phyloP scores from a whole-genome alignment of 495 filamentous ascomycete species.

The Trichoderma virens region DNA sequence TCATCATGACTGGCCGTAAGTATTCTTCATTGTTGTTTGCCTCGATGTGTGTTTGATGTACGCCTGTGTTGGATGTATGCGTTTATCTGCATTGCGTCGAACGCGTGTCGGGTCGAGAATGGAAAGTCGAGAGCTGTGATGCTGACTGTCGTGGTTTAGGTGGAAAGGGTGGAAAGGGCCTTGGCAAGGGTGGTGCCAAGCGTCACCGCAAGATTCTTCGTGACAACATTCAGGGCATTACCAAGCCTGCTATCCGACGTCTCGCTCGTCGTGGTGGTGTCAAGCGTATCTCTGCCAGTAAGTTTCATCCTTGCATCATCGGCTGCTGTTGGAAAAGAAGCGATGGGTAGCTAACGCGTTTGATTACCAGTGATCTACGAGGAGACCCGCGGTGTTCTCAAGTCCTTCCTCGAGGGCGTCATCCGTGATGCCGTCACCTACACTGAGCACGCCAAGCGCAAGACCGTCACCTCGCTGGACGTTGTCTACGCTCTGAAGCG shows the following conservation, averaged over 20 bases:
- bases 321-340: conserved; percentile 37
- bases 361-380: conserved; percentile 85
- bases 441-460: conserved; percentile 95
- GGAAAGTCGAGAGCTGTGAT: neutral
- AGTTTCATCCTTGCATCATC: conserved; percentile 5
- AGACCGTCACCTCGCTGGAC: conserved; percentile 93
- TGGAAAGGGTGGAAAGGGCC: conserved; percentile 80
- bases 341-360: conserved; percentile 64
- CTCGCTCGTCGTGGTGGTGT: conserved; percentile 98
- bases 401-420: conserved; percentile 99
- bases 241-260: conserved; percentile 99
- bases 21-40: conserved; percentile 25
- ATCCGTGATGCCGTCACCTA: conserved; percentile 98
- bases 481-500: conserved; percentile 95
- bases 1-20: conserved; percentile 92
- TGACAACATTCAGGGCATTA: conserved; percentile 99
- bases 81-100: conserved; percentile 11
- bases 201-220: conserved; percentile 98
- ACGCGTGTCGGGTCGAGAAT: neutral
- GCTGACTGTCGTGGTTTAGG: conserved; percentile 32
- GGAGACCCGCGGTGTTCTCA: conserved; percentile 98
- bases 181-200: conserved; percentile 86
- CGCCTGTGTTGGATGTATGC: too few relatives aligned
- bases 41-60: neutral
- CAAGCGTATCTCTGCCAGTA: conserved; percentile 99